Percentiles rank a stretch among this genome's conserved stretches.
These are phyloP conservation scores for Hanseniaspora singularis DNA, from an alignment of 805 yeast genomes.

Conservation along the genomic window DNA sequence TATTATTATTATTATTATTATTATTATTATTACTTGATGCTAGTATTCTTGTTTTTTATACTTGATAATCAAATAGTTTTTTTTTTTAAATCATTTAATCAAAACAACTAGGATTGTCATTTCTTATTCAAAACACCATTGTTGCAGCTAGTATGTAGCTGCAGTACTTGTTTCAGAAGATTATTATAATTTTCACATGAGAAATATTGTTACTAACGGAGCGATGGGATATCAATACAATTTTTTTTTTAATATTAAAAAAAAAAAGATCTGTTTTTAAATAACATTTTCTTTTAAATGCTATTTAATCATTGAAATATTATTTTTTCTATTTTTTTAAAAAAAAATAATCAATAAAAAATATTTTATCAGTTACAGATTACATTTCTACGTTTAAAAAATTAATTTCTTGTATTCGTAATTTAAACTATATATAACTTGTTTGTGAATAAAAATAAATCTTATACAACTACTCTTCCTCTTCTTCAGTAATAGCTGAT, in stretches of 20 bases:
- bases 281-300: background rate
- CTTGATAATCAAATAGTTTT: too few species aligned
- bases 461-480: slow-evolving; percentile 5
- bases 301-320: too few species aligned
- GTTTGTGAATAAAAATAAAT: too few species aligned
- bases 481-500: slow-evolving; percentile 12
- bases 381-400: slow-evolving; percentile 1
- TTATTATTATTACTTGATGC: too few species aligned
- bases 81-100: too few species aligned
- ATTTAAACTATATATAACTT: too few species aligned
- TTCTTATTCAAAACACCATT: slow-evolving; percentile 10
- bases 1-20: too few species aligned
- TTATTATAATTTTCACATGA: slow-evolving; percentile 4
- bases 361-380: slow-evolving; percentile 13
- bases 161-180: slow-evolving; percentile 13
- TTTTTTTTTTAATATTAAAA: background rate
- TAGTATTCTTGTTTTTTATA: too few species aligned
- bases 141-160: slow-evolving; percentile 16
- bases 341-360: too few species aligned
- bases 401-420: background rate
- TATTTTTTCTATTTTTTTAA: too few species aligned
- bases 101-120: too few species aligned
- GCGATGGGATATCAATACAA: slow-evolving; percentile 15
- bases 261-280: background rate
- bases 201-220: slow-evolving; percentile 15